Base-by-base conservation (phyloP, 2,329 filamentous ascomycete genomes). In the Colletotrichum destructivum region DNA sequence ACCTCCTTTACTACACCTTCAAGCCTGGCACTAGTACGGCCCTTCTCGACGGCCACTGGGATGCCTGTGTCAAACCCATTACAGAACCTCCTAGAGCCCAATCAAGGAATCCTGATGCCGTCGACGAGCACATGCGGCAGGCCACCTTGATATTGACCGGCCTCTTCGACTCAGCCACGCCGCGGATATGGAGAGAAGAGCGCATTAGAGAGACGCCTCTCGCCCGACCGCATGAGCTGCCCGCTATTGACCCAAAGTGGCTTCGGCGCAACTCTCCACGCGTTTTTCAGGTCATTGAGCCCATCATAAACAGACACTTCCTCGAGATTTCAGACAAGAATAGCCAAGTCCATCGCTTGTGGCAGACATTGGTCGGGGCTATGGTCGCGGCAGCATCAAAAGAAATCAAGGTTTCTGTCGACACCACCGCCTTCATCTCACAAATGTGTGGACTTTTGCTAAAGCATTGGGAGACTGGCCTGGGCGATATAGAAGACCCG, bases 321-420 rank as follows among this genome's bases (percentile, higher is more conserved):
- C 83, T 87, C 63, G 89, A 89, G 18, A 78, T 96, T n/a, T 86
- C 88, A 11, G 85, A 89, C 61, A 85, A 88, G 1, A 87, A 88
- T 21, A 93, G 89, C 74, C 75, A 81, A 12, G 78, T 84, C 0
- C 84, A 82, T 60, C 84, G 82, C 9, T 84, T 94, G 47, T 94
- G 92, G 92, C 80, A 84, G 38, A 84, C 88, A 1, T 84, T 94
- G 15, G 85, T 94, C 54, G 83, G 85, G 4, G 89, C 91, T 1
- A 84, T 95, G 35, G 88, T 90, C 2, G 88, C 88, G 60, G 93
- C 93, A 49, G 92, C 92, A 31, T 88, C 87, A 52, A 97, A 98
- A 81, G 96, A 99, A 81, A 92, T 99, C 76, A 97, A 96, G 76
- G 91, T 95, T 8, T 95, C 94, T 0, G 88, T 89, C 15, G 96